Conservation (phyloP, 2,329 filamentous ascomycete genomes). For the Phialocephala sp. region DNA sequence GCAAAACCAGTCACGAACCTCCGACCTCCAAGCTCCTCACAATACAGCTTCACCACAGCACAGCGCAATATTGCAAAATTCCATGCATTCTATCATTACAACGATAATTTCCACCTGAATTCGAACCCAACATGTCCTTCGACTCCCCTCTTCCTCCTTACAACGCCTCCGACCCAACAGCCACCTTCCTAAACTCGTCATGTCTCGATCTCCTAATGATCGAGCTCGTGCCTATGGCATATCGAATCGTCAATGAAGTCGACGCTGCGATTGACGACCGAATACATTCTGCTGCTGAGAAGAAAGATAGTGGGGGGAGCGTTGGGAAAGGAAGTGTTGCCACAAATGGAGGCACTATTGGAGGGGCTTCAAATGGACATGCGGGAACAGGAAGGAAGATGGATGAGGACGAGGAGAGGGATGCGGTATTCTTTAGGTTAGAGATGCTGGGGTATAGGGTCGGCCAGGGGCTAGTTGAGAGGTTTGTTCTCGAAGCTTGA, state of each 20-base stretch:
- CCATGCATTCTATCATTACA: not conserved
- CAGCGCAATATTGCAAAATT: not conserved
- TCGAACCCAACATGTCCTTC: slow-evolving; percentile 69
- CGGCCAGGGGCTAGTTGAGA: slow-evolving; percentile 88
- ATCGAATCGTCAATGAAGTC: slow-evolving; percentile 76
- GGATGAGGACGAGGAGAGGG: slow-evolving; percentile 81
- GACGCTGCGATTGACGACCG: slow-evolving; percentile 23
- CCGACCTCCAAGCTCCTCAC: slow-evolving; percentile 4
- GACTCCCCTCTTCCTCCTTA: slow-evolving; percentile 71
- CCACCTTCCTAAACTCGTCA: slow-evolving; percentile 79
- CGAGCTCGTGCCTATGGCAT: slow-evolving; percentile 93
- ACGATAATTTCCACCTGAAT: not conserved
- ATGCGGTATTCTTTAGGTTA: slow-evolving; percentile 83
- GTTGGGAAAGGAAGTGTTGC: slow-evolving; percentile 72
- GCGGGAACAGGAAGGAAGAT: slow-evolving; percentile 58
- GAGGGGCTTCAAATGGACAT: slow-evolving; percentile 55
- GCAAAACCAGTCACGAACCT: slow-evolving; percentile 6
- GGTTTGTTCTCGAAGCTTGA: slow-evolving; percentile 57
- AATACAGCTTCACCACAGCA: not conserved
- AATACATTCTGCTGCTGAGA: slow-evolving; percentile 11
- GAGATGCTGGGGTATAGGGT: slow-evolving; percentile 90
- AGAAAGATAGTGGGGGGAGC: slow-evolving; percentile 23
- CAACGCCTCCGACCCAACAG: slow-evolving; percentile 74
- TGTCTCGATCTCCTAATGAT: slow-evolving; percentile 95
- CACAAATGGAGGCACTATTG: slow-evolving; percentile 44